A percentile compares a stretch with the other conserved stretches of the same genome.
These are phyloP conservation scores for Scheffersomyces ergatensis DNA, from an alignment of 805 yeast species.

Conservation along the genomic window DNA sequence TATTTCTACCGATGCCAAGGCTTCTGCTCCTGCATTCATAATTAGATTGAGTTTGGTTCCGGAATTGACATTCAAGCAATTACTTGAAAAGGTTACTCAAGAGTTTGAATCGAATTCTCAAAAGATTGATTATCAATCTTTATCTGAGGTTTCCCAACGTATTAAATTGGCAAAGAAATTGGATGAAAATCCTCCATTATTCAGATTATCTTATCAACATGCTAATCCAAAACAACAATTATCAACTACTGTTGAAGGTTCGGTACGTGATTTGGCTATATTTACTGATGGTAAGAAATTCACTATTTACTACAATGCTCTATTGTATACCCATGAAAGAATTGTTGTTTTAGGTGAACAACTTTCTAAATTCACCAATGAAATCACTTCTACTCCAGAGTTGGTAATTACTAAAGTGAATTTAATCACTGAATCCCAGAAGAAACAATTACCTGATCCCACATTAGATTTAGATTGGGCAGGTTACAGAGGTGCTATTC, in stretches of 20 bases:
- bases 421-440: constrained; percentile 68
- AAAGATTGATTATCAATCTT: constrained; percentile 41
- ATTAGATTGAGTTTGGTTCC: constrained; percentile 63
- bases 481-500: constrained; percentile 91
- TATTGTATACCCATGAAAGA: constrained; percentile 70
- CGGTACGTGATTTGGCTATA: constrained; percentile 64
- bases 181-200: constrained; percentile 61
- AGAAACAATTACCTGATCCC: constrained; percentile 75
- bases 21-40: constrained; percentile 46
- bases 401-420: constrained; percentile 56
- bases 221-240: constrained; percentile 37
- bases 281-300: constrained; percentile 36
- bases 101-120: constrained; percentile 34
- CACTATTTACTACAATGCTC: constrained; percentile 66
- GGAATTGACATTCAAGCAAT: constrained; percentile 49
- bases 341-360: constrained; percentile 72
- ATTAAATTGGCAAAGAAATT: constrained; percentile 49
- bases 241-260: constrained; percentile 48
- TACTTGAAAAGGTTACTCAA: constrained; percentile 45
- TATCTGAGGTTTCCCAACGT: constrained; percentile 53
- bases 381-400: constrained; percentile 33
- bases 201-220: constrained; percentile 58
- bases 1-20: constrained; percentile 60
- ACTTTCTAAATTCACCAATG: constrained; percentile 49
- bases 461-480: constrained; percentile 85